Evolutionary conservation across 768 basidiomycete genomes (phyloP).

Genomic region (Boletus coccyginus): DNA sequence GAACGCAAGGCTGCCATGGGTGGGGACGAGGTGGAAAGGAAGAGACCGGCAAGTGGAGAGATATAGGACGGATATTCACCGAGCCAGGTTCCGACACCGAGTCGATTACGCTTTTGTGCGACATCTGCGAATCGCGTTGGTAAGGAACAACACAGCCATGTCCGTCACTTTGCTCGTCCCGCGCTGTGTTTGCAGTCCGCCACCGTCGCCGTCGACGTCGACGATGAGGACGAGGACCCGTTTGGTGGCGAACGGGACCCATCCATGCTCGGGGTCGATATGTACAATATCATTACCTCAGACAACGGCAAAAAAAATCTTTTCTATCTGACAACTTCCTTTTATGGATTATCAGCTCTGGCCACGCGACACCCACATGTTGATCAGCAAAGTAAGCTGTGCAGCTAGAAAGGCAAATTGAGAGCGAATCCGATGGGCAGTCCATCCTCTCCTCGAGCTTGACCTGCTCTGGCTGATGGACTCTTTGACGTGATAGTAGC

Average conservation of each 20-base stretch:
- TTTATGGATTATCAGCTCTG: slow-evolving; percentile 11
- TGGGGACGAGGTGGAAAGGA: slow-evolving; percentile 19
- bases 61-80: slow-evolving; percentile 34
- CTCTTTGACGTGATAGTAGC: background rate
- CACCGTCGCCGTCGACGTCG: slow-evolving; percentile 5
- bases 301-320: slow-evolving; percentile 14
- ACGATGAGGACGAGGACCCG: background rate
- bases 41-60: slow-evolving; percentile 13
- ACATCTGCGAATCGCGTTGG: slow-evolving; percentile 10
- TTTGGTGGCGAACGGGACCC: background rate
- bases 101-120: slow-evolving; percentile 32
- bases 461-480: background rate
- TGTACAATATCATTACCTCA: background rate
- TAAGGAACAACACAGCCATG: slow-evolving; percentile 4
- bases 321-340: slow-evolving; percentile 13
- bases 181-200: background rate
- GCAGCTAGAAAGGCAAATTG: background rate
- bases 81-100: slow-evolving; percentile 40
- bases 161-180: background rate
- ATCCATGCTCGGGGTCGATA: slow-evolving; percentile 28
- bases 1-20: slow-evolving; percentile 30
- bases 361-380: slow-evolving; percentile 13
- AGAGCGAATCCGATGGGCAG: background rate
- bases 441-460: background rate
- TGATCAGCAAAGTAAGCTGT: slow-evolving; percentile 18